Base-by-base conservation (phyloP, 352 stramenopile genomes). In the Globisporangium alternatum region DNA sequence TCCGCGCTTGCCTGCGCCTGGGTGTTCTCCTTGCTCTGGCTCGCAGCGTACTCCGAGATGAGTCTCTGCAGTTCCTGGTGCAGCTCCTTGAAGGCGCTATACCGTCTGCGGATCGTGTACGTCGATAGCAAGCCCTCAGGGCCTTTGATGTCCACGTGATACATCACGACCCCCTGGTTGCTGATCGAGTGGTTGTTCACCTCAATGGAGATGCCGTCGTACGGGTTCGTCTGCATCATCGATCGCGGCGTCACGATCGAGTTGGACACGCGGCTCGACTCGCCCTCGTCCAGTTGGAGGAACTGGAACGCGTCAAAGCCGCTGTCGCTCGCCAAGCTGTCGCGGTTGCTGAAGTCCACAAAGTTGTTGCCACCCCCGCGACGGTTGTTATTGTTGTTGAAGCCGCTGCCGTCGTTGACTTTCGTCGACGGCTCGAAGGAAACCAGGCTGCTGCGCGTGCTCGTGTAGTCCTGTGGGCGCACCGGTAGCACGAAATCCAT, bases 131-230 rank as follows among this genome's bases (percentile, higher is more conserved):
- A 69, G 0, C 83, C 83, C 33, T 92, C 74, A 0, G 84, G 85
- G 9, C 81, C 82, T 64, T 91, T 89, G 49, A 95, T 91, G 57
- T 95, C 86, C 55, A 95, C 84, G 70, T 95, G 86, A 64, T 95
- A 95, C 83, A 95, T 92, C 60, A 95, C 86, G 39, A 81, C 71
- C 25, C 77, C 77, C 44, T 86, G 65, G 56, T 71, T 81, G 70
- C 74, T 75, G 59, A 86, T 71, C 62, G 77, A 86, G 56, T 86
- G 73, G 68, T 73, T 80, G 56, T 71, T 83, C 30, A 86, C 75
- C 9, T 83, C 75, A 19, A 83, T 67, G 0, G 66, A 76, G 54
- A 93, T 81, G 57, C 74, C 81, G 37, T 89, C 80, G 64, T 92
- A 93, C 59, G 85, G 76, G 58, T 80, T 73, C 21, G 75, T 60